Evolutionary conservation across 2,329 filamentous ascomycete genomes (phyloP), one percentile per base, ranked within the genome.

Genomic region (Teratosphaeria destructans): DNA sequence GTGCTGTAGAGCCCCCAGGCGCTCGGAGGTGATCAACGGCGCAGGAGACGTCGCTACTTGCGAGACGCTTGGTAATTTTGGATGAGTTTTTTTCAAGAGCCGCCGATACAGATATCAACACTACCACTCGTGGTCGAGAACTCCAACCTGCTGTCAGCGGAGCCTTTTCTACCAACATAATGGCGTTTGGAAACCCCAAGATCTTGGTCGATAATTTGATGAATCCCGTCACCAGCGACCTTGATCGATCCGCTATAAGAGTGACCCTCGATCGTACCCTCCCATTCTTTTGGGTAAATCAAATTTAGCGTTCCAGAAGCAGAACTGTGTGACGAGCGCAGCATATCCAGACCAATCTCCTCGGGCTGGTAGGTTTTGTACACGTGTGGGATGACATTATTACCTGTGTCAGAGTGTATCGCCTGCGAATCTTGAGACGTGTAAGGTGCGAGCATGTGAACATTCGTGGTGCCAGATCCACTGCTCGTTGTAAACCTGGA

Each of bases 221-320:
- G 65, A 8, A 78, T 59, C 39, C 72, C 73, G 29, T 71, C 68
- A 2, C 76, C 76, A 23, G 68, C 64, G n/a, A 78, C 60, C 53
- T 69, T 68, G 35, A 78, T 59, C 23, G 66, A 69, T 0, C 76
- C 76, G 57, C 66, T 75, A 49, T 70, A 59, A n/a, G 68, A 70
- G 23, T 67, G 68, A 1, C 71, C 76, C 23, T 73, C 68, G 1
- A 78, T 64, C 34, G 63, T 61, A 5, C 76, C 76, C 52, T 74
- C 71, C 76, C 76, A 78, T 57, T 74, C 72, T 39, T 73, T 65
- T 3, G 76, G 75, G 60, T 78, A 78, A 0, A 63, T 63, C 6
- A 78, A 56, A 8, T 71, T 64, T 8, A 78, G 67, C 3, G 74
- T 71, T 3, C 68, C 68, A 29, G 72, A 74, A 2, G 65, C 64